Conservation (phyloP, 2,329 filamentous ascomycete genomes). For the Thielaviopsis musarum region DNA sequence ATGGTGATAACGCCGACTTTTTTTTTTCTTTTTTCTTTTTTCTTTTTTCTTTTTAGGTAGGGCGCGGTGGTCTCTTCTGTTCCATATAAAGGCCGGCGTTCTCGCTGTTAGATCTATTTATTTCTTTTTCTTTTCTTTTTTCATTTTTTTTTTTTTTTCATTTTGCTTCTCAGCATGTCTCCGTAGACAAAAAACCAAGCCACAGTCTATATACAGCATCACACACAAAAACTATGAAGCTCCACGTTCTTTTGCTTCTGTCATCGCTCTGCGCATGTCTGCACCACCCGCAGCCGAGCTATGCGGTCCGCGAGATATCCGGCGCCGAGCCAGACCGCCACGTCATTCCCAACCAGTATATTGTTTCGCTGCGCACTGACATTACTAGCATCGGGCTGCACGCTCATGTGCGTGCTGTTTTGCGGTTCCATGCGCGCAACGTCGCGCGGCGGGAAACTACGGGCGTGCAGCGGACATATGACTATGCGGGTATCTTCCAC, state of each 20-base stretch:
- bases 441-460: not conserved
- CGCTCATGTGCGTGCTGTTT: not conserved
- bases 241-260: not conserved
- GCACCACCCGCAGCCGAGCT: not conserved
- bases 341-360: not conserved
- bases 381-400: not conserved
- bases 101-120: no score
- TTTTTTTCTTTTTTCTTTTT: not conserved
- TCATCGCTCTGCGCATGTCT: not conserved
- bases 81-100: no score
- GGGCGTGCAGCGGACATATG: not conserved
- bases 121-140: no score
- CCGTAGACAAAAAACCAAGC: no score
- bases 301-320: not conserved
- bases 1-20: not conserved
- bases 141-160: no score
- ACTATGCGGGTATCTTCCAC: not conserved
- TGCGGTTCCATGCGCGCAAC: not conserved
- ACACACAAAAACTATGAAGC: not conserved
- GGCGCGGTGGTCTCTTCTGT: no score
- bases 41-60: no score
- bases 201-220: not conserved
- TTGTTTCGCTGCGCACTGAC: not conserved
- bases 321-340: not conserved
- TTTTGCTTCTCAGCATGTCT: no score